Evolutionary conservation across 345 rosid genomes (phyloP).

Genomic region (Citrus inodora): DNA sequence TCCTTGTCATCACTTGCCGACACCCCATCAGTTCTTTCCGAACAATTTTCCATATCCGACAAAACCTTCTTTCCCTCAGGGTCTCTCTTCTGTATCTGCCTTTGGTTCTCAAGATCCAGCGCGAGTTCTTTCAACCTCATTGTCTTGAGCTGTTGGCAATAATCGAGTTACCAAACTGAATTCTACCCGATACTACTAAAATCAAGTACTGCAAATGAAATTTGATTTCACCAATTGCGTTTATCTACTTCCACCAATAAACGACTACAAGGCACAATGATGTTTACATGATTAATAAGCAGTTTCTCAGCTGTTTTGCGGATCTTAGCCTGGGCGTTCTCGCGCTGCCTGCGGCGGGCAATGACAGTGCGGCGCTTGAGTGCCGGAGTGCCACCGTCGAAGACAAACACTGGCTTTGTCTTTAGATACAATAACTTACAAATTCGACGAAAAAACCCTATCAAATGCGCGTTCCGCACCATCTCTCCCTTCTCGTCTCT

Average conservation of each 20-base stretch:
- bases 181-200: background rate
- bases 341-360: slow-evolving; percentile 86
- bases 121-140: slow-evolving; percentile 79
- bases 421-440: slow-evolving; percentile 77
- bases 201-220: background rate
- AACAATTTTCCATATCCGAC: slow-evolving; percentile 18
- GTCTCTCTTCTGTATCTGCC: slow-evolving; percentile 36
- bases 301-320: slow-evolving; percentile 93
- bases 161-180: slow-evolving; percentile 9
- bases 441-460: slow-evolving; percentile 90
- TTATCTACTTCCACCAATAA: background rate
- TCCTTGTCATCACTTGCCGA: slow-evolving; percentile 35
- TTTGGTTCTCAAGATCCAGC: slow-evolving; percentile 65
- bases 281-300: slow-evolving; percentile 63
- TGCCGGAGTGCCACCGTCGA: slow-evolving; percentile 89
- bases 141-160: slow-evolving; percentile 52
- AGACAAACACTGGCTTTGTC: slow-evolving; percentile 90
- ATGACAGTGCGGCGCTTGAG: slow-evolving; percentile 93
- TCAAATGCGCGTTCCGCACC: slow-evolving; percentile 83
- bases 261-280: background rate
- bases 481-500: slow-evolving; percentile 93
- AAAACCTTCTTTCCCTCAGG: slow-evolving; percentile 43
- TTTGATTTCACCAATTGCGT: background rate
- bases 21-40: slow-evolving; percentile 18
- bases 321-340: slow-evolving; percentile 88